A percentile compares a stretch with the other conserved stretches of the same genome.
These are phyloP conservation scores for Hansenula lynferdii DNA, from an alignment of 1,139 yeast genomes.

Conservation along the genomic window DNA sequence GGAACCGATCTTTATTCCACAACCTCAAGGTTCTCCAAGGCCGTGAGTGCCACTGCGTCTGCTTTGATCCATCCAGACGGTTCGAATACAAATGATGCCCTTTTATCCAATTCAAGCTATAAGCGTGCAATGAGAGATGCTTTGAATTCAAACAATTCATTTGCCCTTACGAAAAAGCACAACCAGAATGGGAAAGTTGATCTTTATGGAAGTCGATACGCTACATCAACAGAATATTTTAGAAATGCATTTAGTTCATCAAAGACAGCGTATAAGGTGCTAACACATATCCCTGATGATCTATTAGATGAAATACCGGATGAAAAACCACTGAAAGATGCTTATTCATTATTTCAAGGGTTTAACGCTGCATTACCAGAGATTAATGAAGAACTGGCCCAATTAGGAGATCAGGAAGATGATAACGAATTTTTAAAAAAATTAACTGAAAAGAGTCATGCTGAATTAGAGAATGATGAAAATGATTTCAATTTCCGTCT, in stretches of 20 bases:
- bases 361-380: slow-evolving; percentile 54
- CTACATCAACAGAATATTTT: slow-evolving; percentile 27
- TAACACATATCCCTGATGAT: slow-evolving; percentile 51
- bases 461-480: slow-evolving; percentile 14
- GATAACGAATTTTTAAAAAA: slow-evolving; percentile 15
- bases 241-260: slow-evolving; percentile 25
- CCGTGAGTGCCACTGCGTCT: slow-evolving; percentile 41
- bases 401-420: slow-evolving; percentile 15
- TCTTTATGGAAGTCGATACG: slow-evolving; percentile 24
- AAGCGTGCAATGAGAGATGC: slow-evolving; percentile 46
- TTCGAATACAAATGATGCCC: slow-evolving; percentile 25
- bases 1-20: slow-evolving; percentile 22
- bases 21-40: slow-evolving; percentile 28
- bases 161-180: slow-evolving; percentile 13
- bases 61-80: slow-evolving; percentile 30
- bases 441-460: slow-evolving; percentile 10
- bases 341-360: slow-evolving; percentile 59
- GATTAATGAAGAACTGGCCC: slow-evolving; percentile 31
- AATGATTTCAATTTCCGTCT: slow-evolving; percentile 22
- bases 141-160: slow-evolving; percentile 24
- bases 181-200: slow-evolving; percentile 11
- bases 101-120: slow-evolving; percentile 34
- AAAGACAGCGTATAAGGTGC: slow-evolving; percentile 38
- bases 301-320: slow-evolving; percentile 46
- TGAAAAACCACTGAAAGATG: slow-evolving; percentile 11